These are phyloP conservation scores for Kodamaea sp. DNA, from an alignment of 1,139 yeast species.

Conservation along the genomic window DNA sequence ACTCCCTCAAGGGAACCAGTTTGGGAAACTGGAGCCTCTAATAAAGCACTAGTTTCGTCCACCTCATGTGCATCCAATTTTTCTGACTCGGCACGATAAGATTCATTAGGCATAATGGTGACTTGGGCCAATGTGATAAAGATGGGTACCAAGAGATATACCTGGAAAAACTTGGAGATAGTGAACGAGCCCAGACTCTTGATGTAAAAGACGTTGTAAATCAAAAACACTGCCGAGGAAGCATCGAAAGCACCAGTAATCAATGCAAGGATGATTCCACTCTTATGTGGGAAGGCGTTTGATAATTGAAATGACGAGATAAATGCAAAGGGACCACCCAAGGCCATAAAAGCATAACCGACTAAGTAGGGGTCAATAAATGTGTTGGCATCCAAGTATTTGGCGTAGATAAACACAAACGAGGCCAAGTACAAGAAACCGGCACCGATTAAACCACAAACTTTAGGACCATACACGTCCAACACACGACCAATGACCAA, in stretches of 20 bases:
- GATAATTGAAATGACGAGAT: constrained; percentile 49
- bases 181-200: constrained; percentile 29
- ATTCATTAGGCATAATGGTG: constrained; percentile 42
- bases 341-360: constrained; percentile 44
- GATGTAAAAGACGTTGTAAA: constrained; percentile 35
- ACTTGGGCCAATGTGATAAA: constrained; percentile 43
- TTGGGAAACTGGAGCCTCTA: constrained; percentile 6
- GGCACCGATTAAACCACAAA: constrained; percentile 47
- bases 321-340: constrained; percentile 50
- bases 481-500: constrained; percentile 41
- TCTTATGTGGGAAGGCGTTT: constrained; percentile 42
- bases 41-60: constrained; percentile 24
- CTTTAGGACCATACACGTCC: constrained; percentile 44
- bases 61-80: constrained; percentile 19
- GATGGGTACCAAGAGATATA: constrained; percentile 41
- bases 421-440: constrained; percentile 38
- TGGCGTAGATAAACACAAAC: constrained; percentile 38
- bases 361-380: constrained; percentile 42
- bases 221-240: constrained; percentile 46
- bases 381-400: constrained; percentile 15
- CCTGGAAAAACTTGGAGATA: constrained; percentile 33
- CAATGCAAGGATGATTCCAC: constrained; percentile 45
- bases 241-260: constrained; percentile 51
- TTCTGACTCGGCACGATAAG: constrained; percentile 39
- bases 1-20: neutral